Evolutionary conservation across 2,329 filamentous ascomycete species (phyloP), one percentile per base, ranked within the genome.

Genomic region (Verticillium tricorpus): DNA sequence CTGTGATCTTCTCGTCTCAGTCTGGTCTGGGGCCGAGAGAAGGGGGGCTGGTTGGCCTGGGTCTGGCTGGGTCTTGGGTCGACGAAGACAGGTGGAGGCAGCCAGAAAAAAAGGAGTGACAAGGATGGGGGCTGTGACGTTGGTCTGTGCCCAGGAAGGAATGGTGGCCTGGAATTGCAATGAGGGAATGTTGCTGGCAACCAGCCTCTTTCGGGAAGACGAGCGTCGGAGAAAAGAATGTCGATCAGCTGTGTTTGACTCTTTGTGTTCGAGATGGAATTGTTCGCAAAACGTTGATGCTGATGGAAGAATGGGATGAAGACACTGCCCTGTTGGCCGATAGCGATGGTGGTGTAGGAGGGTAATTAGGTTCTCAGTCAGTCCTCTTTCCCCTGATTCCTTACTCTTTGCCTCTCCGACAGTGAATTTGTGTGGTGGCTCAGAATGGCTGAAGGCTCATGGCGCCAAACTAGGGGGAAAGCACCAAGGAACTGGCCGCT

Each of bases 31-130:
- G 54, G n/a, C 54, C 12, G 12, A 22, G 54, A 56, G 55, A 32
- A 32, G 55, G 55, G 45, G 45, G 45, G 45, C 45, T 50, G 55
- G 54, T 22, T 34, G 52, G 52, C 6, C 25, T 32, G 54, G 54
- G 54, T 32, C n/a, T 32, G 54, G 54, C 14, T 56, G 25, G 55
- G 55, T 8, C 37, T 28, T 57, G 31, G 35, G 19, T 57, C 31
- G 55, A 35, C 32, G 54, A 32, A 56, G 28, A 19, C 25, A 35
- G 31, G 55, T 35, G 55, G 55, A 34, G 34, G 55, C 32, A 34
- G 55, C 31, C 55, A 50, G 45, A n/a, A 50, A 45, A 50, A 50
- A 61, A 58, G 32, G 60, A 61, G 60, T 32, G 40, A 61, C 56
- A 52, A 58, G 60, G 56, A 40, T 50, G 19, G 45, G 9, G 45